phyloP scores from a whole-genome alignment of 2,329 filamentous ascomycete genomes.

The Pseudogymnoascus destructans region DNA sequence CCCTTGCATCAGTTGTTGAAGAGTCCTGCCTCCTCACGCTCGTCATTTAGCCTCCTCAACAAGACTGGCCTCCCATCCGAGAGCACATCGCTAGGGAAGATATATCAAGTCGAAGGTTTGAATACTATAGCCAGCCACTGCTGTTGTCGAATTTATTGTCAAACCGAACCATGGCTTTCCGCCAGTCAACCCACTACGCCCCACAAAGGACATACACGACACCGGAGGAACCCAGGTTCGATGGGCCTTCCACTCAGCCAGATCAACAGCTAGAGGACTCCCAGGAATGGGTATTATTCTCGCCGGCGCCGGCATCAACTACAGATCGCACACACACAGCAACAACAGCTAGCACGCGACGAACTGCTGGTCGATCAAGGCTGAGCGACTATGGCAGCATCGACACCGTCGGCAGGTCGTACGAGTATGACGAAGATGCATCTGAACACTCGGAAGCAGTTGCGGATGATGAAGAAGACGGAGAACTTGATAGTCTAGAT shows the following conservation, averaged over 20 bases:
- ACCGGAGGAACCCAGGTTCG: constrained; percentile 28
- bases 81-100: background rate
- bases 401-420: constrained; percentile 52
- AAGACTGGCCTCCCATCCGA: background rate
- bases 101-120: background rate
- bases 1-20: background rate
- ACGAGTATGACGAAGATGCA: constrained; percentile 33
- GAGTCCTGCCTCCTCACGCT: background rate
- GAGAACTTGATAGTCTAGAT: constrained; percentile 83
- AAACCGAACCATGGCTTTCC: constrained; percentile 39
- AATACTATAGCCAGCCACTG: background rate
- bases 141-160: background rate
- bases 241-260: constrained; percentile 13
- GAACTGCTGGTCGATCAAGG: constrained; percentile 55
- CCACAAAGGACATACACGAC: constrained; percentile 35
- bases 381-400: constrained; percentile 73
- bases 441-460: constrained; percentile 45
- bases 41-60: background rate
- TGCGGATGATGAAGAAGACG: constrained; percentile 45
- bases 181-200: constrained; percentile 42
- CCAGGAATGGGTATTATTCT: constrained; percentile 95
- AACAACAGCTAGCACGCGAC: constrained; percentile 46
- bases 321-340: constrained; percentile 53
- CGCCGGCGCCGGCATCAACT: constrained; percentile 54
- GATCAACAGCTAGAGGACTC: constrained; percentile 50